These are phyloP conservation scores for Parafenestella ontariensis DNA, from an alignment of 2,329 filamentous ascomycete species.

Conservation along the genomic window DNA sequence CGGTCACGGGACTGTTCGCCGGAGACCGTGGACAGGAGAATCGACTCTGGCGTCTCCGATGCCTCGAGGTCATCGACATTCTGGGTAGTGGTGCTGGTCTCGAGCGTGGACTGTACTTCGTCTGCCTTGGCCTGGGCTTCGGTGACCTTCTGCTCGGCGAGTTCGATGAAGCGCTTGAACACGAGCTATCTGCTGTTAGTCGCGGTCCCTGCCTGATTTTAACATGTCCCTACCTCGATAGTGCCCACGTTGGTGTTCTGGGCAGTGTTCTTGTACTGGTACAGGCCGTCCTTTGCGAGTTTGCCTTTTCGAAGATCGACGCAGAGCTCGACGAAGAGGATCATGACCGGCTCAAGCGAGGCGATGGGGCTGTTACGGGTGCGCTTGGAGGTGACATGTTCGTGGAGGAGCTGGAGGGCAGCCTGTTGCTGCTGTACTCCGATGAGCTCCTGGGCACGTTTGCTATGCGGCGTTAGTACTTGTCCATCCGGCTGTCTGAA, in stretches of 20 bases:
- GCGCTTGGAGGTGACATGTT: constrained; percentile 98
- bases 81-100: constrained; percentile 73
- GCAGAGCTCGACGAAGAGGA: constrained; percentile 94
- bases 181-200: constrained; percentile 64
- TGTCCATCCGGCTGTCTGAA: background rate
- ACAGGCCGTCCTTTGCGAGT: constrained; percentile 96
- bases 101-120: constrained; percentile 87
- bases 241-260: constrained; percentile 99
- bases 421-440: constrained; percentile 93
- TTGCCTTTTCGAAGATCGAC: constrained; percentile 99
- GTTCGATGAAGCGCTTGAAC: constrained; percentile 96
- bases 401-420: constrained; percentile 92
- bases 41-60: constrained; percentile 96
- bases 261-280: constrained; percentile 99
- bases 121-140: constrained; percentile 96
- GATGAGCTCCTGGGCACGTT: constrained; percentile 97
- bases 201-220: background rate
- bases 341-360: constrained; percentile 96
- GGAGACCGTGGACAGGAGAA: constrained; percentile 95
- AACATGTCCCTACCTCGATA: constrained; percentile 74
- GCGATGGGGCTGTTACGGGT: constrained; percentile 97
- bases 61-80: constrained; percentile 96
- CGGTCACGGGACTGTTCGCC: constrained; percentile 97
- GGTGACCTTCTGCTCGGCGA: constrained; percentile 94
- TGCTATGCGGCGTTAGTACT: constrained; percentile 28